These are phyloP conservation scores for Sambucus nigra DNA, from an alignment of 129 eudicot genomes.

Conservation along the genomic window DNA sequence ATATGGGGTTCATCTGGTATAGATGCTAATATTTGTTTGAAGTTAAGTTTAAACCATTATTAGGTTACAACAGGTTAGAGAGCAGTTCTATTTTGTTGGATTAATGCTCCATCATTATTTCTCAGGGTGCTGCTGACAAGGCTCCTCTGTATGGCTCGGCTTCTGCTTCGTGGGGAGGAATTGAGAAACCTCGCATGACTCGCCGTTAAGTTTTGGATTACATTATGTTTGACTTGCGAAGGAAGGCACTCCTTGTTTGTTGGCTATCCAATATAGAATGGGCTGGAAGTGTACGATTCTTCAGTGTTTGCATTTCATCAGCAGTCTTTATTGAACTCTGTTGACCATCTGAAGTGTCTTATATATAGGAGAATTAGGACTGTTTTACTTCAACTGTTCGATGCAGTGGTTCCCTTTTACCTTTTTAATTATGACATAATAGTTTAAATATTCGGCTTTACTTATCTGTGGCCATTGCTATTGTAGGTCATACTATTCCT, in stretches of 20 bases:
- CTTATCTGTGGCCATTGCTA: neutral
- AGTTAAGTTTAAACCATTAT: neutral
- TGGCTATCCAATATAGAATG: constrained; percentile 30
- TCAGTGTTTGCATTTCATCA: constrained; percentile 32
- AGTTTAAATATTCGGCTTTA: constrained; percentile 3
- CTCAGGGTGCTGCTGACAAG: constrained; percentile 71
- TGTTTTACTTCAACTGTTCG: constrained; percentile 17
- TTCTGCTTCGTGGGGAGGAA: constrained; percentile 62
- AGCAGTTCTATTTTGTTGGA: neutral
- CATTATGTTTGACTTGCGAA: constrained; percentile 9
- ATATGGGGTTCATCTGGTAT: constrained; percentile 59
- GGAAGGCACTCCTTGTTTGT: constrained; percentile 25
- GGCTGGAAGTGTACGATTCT: constrained; percentile 37
- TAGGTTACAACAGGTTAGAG: constrained; percentile 1
- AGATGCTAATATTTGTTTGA: constrained; percentile 10
- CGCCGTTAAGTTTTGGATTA: constrained; percentile 42
- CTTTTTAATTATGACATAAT: constrained; percentile 17
- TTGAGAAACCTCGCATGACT: constrained; percentile 44
- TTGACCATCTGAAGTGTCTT: constrained; percentile 14
- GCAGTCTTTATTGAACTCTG: constrained; percentile 21
- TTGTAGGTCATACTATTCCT: neutral
- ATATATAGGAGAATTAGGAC: constrained; percentile 12
- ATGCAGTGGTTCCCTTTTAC: constrained; percentile 13
- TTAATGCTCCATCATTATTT: constrained; percentile 11
- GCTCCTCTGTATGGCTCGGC: constrained; percentile 60